Percentiles rank a stretch among this genome's conserved stretches.
Conservation (phyloP, 2,329 filamentous ascomycete genomes). For the Cryphonectria radicalis region DNA sequence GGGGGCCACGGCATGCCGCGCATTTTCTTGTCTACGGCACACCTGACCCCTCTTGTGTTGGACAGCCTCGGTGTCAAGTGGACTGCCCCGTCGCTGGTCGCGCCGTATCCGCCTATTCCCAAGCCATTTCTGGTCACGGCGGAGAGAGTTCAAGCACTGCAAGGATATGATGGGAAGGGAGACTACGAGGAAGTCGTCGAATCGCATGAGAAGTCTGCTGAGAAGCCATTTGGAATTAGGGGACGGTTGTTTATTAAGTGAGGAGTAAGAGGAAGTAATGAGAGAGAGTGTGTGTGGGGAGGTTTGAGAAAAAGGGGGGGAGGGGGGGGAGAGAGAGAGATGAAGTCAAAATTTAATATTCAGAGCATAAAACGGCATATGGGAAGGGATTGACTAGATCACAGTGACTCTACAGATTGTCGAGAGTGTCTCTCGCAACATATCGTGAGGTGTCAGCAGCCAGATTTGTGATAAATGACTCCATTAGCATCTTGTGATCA, state of each 20-base stretch:
- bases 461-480: not conserved
- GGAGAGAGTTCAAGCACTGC: conserved; percentile 34
- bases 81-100: conserved; percentile 31
- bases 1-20: conserved; percentile 40
- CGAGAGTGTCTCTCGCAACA: not conserved
- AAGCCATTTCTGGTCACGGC: conserved; percentile 36
- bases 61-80: conserved; percentile 32
- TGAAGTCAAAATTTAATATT: no score
- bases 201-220: conserved; percentile 28
- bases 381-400: not conserved
- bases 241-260: conserved; percentile 6
- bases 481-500: not conserved
- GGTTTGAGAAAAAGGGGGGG: not conserved
- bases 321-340: not conserved
- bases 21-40: conserved; percentile 37
- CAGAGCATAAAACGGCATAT: not conserved
- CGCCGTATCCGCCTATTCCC: conserved; percentile 35
- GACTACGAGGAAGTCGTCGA: conserved; percentile 21
- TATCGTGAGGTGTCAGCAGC: not conserved
- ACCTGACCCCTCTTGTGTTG: conserved; percentile 36
- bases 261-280: not conserved
- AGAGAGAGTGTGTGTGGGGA: no score
- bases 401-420: not conserved
- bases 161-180: conserved; percentile 27
- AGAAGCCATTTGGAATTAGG: conserved; percentile 31